Evolutionary conservation across 208 protist genomes (phyloP).

Genomic region (Leishmania martiniquensis): DNA sequence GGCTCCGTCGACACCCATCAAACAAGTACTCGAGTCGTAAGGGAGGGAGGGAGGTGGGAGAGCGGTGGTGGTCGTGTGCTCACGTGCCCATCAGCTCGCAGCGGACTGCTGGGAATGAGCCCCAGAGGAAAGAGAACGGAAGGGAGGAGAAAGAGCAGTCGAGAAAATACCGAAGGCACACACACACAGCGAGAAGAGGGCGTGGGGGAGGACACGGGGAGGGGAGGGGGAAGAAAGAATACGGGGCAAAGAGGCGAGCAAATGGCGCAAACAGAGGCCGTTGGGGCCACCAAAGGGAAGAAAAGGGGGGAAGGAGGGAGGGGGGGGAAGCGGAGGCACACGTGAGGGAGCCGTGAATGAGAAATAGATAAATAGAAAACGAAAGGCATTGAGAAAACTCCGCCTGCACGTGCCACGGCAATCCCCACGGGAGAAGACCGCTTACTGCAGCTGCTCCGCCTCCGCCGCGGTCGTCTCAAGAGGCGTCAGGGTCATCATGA

Average conservation of each 20-base stretch:
- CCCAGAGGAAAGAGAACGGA: slow-evolving; percentile 10
- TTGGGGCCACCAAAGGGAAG: no score
- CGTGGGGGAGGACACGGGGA: slow-evolving; percentile 4
- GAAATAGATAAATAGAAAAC: no score
- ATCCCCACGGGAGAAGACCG: not conserved
- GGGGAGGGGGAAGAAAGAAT: not conserved
- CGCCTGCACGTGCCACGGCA: no score
- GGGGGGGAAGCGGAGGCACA: no score
- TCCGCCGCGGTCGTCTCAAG: not conserved
- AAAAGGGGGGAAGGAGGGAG: no score
- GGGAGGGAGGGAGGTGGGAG: not conserved
- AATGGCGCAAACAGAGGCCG: not conserved
- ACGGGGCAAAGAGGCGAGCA: not conserved
- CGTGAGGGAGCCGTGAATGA: no score
- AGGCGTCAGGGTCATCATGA: not conserved
- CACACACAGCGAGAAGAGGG: slow-evolving; percentile 2
- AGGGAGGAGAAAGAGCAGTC: slow-evolving; percentile 3
- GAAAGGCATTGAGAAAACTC: no score
- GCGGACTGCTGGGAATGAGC: not conserved
- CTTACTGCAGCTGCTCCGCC: not conserved
- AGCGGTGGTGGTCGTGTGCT: no score
- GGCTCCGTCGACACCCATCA: not conserved
- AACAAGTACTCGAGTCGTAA: not conserved
- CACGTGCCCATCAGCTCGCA: no score
- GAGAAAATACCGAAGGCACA: not conserved